Evolutionary conservation across 1,284 basidiomycete genomes (phyloP), one percentile per base, ranked within the genome.

Genomic region (Puccinia horiana): DNA sequence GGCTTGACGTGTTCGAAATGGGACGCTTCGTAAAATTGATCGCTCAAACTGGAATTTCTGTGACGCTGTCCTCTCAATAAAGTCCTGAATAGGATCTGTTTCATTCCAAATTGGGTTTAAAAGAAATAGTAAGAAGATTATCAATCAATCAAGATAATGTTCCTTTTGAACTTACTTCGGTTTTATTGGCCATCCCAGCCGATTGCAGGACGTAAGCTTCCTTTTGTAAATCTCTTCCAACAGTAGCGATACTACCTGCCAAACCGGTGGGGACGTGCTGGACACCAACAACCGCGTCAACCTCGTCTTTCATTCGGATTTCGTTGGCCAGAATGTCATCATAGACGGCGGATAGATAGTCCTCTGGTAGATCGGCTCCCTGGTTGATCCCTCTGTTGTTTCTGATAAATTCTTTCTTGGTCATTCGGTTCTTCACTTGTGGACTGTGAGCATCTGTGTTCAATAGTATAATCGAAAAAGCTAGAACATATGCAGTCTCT

Each of bases 361-460:
- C 93, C 85, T 96, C 94, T 0, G 95, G 93, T 70, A 98, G 90
- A 87, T 96, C 92, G 65, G 90, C 89, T 76, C 91, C 91, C 85
- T 98, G 95, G 86, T 98, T 97, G 88, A 98, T 98, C 14, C 94
- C 94, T 56, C 94, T 91, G 86, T 96, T 98, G 87, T 97, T 98
- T 88, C 92, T 93, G 85, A 94, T 87, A 87, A 98, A 98, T 84
- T 95, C 95, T 16, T 88, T 87, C 86, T 93, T 94, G 0, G 93
- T 93, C 96, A 98, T 98, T 81, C 88, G 88, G 84, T 91, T 91
- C 88, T 97, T 98, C 75, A 97, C 89, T 87, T 96, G 94, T 54
- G 94, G 94, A 88, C 92, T 98, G 88, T 97, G 93, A 26, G 94
- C 93, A 87, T 98, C 96, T 32, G 96, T 98, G 87, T 98, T 98